A percentile compares a stretch with the other conserved stretches of the same genome.
phyloP scores from a whole-genome alignment of 768 basidiomycete species.

The Tricholoma furcatifolium region DNA sequence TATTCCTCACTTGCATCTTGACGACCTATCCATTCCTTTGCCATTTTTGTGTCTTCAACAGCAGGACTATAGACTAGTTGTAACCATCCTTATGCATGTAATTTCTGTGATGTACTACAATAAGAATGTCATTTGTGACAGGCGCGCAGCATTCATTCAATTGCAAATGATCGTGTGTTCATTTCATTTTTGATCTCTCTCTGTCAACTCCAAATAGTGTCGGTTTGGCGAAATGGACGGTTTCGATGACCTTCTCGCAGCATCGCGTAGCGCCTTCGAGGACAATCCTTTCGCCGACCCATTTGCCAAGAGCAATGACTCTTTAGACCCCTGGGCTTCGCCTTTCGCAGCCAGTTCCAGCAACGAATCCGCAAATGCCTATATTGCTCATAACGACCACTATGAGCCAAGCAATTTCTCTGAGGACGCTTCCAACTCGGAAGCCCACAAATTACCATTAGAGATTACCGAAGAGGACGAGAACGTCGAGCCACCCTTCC shows the following conservation, averaged over 20 bases:
- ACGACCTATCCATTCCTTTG: slow-evolving; percentile 3
- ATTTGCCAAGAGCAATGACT: slow-evolving; percentile 63
- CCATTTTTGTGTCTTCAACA: slow-evolving; percentile 1
- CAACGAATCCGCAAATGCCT: slow-evolving; percentile 26
- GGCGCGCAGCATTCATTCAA: too few relatives aligned
- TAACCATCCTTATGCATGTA: slow-evolving; percentile 6
- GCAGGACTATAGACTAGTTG: slow-evolving; percentile 10
- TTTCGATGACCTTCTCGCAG: slow-evolving; percentile 73
- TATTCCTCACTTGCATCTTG: not conserved
- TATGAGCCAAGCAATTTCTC: slow-evolving; percentile 26
- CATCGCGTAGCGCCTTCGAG: slow-evolving; percentile 61
- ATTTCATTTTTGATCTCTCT: not conserved
- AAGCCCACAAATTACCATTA: slow-evolving; percentile 33
- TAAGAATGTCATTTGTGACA: not conserved
- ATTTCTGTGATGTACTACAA: slow-evolving; percentile 3
- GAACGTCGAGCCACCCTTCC: slow-evolving; percentile 28
- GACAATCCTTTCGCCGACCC: slow-evolving; percentile 77
- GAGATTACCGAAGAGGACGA: slow-evolving; percentile 28
- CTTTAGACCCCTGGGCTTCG: slow-evolving; percentile 77
- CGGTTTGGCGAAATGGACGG: slow-evolving; percentile 51
- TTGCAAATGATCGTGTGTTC: not conserved
- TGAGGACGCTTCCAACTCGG: slow-evolving; percentile 23
- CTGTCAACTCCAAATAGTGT: not conserved
- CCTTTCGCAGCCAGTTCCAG: slow-evolving; percentile 42
- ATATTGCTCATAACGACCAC: slow-evolving; percentile 22